Base-by-base conservation (phyloP, 2,329 filamentous ascomycete species). In the Fusarium torreyae region DNA sequence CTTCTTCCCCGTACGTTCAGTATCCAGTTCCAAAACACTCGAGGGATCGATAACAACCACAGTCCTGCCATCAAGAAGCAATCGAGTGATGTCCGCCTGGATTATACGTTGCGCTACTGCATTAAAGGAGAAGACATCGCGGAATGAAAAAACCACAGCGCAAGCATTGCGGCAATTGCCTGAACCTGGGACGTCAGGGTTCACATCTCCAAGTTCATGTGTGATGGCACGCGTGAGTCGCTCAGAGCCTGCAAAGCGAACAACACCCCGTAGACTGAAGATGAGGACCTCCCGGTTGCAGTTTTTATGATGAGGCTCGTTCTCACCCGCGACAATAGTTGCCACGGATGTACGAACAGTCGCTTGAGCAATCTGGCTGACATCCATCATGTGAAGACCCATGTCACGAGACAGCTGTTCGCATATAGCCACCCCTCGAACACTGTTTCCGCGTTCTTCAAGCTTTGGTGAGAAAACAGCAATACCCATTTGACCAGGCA, bases 311-410 rank as follows among this genome's bases (percentile, higher is more conserved):
- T 77, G 65, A 4, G 71, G 74, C 3, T 78, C 74, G 10, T 50
- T 39, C 5, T 68, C 62, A 7, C 76, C 75, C 1, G 73, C 65
- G 7, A 77, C 66, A 33, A 79, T 75, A 6, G 76, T 79, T 7
- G 74, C 74, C 9, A 77, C 69, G 2, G 74, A 71, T 4, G 75
- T 77, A 8, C 72, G 71, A 5, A 77, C 75, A 0, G 75, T 78
- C 1, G 77, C 75, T 17, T 72, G 52, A 7, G 72, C 72, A 17
- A 78, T 77, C 50, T 78, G 77, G 57, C 75, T 77, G 3, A 77
- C 75, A 22, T 78, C 77, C 76, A 78, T 78, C 77, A 78, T 78
- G 62, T 78, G 77, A 40, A 78, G 67, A 8, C 77, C 77, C 77
- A 78, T 77, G 13, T 78, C 77, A 8, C 67, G 48, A 1, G 77